phyloP scores from a whole-genome alignment of 2,329 filamentous ascomycete species.

The Coleophoma cylindrospora region DNA sequence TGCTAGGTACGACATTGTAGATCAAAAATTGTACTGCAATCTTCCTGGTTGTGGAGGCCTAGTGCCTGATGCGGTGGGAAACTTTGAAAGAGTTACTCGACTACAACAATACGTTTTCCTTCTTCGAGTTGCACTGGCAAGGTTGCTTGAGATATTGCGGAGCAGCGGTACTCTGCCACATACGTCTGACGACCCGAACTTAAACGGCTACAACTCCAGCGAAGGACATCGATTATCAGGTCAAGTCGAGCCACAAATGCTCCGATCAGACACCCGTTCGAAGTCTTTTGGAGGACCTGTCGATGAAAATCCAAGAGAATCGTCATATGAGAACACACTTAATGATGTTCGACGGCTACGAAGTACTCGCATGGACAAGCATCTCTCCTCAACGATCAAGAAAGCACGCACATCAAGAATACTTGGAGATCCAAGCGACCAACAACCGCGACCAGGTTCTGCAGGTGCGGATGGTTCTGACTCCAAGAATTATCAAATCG shows the following conservation, averaged over 20 bases:
- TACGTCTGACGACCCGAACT: slow-evolving; percentile 66
- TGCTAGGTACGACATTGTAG: slow-evolving; percentile 64
- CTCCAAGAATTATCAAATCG: slow-evolving; percentile 62
- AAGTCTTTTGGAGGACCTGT: slow-evolving; percentile 66
- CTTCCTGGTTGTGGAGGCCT: slow-evolving; percentile 50
- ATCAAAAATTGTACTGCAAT: slow-evolving; percentile 67
- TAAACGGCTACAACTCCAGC: slow-evolving; percentile 60
- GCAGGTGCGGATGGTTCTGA: slow-evolving; percentile 56
- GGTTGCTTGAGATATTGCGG: slow-evolving; percentile 81
- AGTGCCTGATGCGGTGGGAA: slow-evolving; percentile 46
- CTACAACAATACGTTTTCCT: slow-evolving; percentile 94
- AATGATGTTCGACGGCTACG: slow-evolving; percentile 89
- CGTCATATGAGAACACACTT: slow-evolving; percentile 90
- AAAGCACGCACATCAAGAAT: slow-evolving; percentile 88
- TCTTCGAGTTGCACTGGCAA: slow-evolving; percentile 82
- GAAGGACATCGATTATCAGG: slow-evolving; percentile 53
- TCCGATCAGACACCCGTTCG: slow-evolving; percentile 64
- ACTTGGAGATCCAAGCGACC: slow-evolving; percentile 78
- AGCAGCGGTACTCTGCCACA: slow-evolving; percentile 76
- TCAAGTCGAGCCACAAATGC: slow-evolving; percentile 45
- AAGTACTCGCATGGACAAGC: slow-evolving; percentile 90
- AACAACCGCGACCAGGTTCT: slow-evolving; percentile 64
- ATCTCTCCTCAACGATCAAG: slow-evolving; percentile 86
- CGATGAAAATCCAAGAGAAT: slow-evolving; percentile 55
- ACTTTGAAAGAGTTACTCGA: slow-evolving; percentile 74